Evolutionary conservation across 2,329 filamentous ascomycete species (phyloP).

Genomic region (Fusarium praegraminearum): DNA sequence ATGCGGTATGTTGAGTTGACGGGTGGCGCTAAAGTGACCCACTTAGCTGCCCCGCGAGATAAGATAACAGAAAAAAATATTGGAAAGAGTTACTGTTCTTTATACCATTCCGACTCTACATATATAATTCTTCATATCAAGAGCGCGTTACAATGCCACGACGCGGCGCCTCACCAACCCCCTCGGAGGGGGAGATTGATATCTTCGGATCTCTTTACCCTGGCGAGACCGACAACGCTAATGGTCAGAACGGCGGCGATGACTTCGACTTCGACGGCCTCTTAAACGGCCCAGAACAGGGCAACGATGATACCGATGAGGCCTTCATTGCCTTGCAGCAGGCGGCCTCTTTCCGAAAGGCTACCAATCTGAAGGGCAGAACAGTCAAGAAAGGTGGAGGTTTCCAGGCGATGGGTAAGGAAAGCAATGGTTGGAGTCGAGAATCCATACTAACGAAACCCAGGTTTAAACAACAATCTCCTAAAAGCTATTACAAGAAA

Average conservation of each 20-base stretch:
- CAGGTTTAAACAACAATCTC: constrained; percentile 81
- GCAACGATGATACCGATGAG: constrained; percentile 77
- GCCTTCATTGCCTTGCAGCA: constrained; percentile 92
- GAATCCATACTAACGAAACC: constrained; percentile 25
- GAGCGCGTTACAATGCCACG: constrained; percentile 68
- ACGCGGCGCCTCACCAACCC: constrained; percentile 81
- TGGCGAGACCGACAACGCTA: constrained; percentile 65
- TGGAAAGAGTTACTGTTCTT: constrained; percentile 32
- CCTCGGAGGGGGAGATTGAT: constrained; percentile 91
- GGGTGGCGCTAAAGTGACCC: constrained; percentile 26
- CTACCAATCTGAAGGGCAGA: constrained; percentile 83
- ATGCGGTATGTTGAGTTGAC: constrained; percentile 13
- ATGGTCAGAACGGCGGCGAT: constrained; percentile 51
- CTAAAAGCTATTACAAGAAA: constrained; percentile 93
- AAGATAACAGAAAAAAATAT: constrained; percentile 57
- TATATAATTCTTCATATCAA: constrained; percentile 16
- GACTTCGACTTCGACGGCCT: constrained; percentile 71
- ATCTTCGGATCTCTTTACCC: constrained; percentile 84
- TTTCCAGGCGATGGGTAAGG: constrained; percentile 90
- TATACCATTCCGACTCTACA: constrained; percentile 17
- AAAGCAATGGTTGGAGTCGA: not conserved
- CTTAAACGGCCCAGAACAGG: constrained; percentile 62
- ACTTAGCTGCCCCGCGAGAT: constrained; percentile 52
- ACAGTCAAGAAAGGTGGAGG: constrained; percentile 95
- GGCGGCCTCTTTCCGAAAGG: constrained; percentile 87